Percentiles rank a stretch among this genome's conserved stretches.
Conservation (phyloP, 495 filamentous ascomycete genomes). For the Alectoria sarmentosa region DNA sequence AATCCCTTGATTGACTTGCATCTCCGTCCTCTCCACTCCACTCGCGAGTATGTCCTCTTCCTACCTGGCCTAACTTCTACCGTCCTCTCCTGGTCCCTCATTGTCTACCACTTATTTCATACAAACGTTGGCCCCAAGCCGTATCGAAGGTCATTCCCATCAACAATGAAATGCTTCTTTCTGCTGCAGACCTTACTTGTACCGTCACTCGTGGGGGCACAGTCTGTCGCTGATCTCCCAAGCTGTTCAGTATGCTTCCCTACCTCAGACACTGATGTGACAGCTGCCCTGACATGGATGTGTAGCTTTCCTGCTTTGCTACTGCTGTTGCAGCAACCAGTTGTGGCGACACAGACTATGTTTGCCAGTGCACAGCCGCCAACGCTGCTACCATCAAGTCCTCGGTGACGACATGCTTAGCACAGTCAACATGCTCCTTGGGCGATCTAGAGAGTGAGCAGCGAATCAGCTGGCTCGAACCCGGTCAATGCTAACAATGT, state of each 20-base stretch:
- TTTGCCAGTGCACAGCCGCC: conserved; percentile 17
- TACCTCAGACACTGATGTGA: neutral
- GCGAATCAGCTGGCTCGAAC: neutral
- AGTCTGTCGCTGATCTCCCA: conserved; percentile 21
- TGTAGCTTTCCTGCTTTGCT: conserved; percentile 18
- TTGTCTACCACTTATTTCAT: neutral
- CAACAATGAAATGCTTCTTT: neutral
- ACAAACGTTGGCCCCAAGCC: neutral
- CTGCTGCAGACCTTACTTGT: neutral
- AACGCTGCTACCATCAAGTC: conserved; percentile 15
- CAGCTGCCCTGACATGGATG: conserved; percentile 7
- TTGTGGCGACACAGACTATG: conserved; percentile 16
- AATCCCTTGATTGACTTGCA: too few species aligned
- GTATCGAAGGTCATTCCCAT: neutral
- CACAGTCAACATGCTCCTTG: conserved; percentile 18
- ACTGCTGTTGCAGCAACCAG: conserved; percentile 11
- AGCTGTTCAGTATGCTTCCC: conserved; percentile 17
- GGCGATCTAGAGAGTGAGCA: conserved; percentile 13
- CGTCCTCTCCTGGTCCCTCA: too few species aligned
- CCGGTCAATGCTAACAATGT: conserved; percentile 1
- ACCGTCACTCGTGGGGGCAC: neutral
- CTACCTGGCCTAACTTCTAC: too few species aligned
- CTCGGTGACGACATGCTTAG: conserved; percentile 17
- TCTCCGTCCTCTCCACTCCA: neutral
- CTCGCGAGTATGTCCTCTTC: neutral